Evolutionary conservation across 2,329 filamentous ascomycete species (phyloP), one percentile per base, ranked within the genome.

Genomic region (Neonectria coccinea): DNA sequence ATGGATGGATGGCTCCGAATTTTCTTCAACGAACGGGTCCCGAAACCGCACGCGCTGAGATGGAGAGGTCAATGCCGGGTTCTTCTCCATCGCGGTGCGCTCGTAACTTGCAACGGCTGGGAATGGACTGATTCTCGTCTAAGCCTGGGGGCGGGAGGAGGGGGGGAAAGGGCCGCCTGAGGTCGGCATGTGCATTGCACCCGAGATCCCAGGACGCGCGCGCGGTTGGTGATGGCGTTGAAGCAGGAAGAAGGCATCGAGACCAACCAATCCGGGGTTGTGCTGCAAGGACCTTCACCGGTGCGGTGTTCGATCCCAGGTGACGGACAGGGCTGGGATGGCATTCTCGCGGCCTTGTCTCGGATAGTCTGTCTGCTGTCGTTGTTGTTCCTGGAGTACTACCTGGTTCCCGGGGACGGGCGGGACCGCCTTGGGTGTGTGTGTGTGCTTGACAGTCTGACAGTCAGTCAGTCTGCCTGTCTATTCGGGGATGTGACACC

Each of bases 41-140:
- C 14, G 36, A 56, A 56, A 44, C 42, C 42, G 12, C 48, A 55
- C 48, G n/a, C 36, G 56, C 39, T 42, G 42, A 25, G 55, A 39
- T 56, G 56, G 56, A 22, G 29, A 20, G 29, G 41, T 33, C 42
- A 31, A 12, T 29, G 20, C 20, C 47, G 25, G 25, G 25, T 25
- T 25, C 25, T 25, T 25, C 25, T 25, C 25, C 25, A 25, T 25
- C 4, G 5, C 25, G 44, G 41, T 29, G 47, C 41, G 33, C 56
- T 51, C 14, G n/a, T 11, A 16, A 22, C 42, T 47, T n/a, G 42
- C 42, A 51, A 31, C 33, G 59, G 18, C 22, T 25, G 33, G 50
- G 47, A 55, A 70, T 72, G 54, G 64, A 66, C 66, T 64, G 66
- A 62, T 72, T 64, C 36, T 64, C 55, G 54, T 48, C 31, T 50